Percentiles rank a stretch among this genome's conserved stretches.
Evolutionary conservation across 768 basidiomycete species (phyloP).

Genomic region (Arthromyces matolae): DNA sequence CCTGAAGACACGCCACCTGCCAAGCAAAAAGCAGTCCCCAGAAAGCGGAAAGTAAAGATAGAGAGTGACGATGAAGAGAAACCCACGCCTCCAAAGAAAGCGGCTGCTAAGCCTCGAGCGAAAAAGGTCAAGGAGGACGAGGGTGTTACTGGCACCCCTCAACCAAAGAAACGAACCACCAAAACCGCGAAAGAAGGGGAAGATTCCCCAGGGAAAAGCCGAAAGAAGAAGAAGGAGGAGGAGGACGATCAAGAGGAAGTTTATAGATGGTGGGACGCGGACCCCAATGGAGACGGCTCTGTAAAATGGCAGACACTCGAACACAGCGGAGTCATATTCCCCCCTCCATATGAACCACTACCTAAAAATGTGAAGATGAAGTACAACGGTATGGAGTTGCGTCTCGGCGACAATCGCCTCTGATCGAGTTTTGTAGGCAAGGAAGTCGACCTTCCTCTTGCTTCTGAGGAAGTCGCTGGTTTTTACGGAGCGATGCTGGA

Average conservation of each 20-base stretch:
- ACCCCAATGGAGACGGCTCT: slow-evolving; percentile 68
- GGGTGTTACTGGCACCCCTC: slow-evolving; percentile 38
- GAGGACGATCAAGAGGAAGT: slow-evolving; percentile 72
- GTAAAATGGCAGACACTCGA: slow-evolving; percentile 94
- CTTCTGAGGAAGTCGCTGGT: slow-evolving; percentile 93
- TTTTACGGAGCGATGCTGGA: slow-evolving; percentile 94
- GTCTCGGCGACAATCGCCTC: slow-evolving; percentile 3
- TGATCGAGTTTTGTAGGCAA: slow-evolving; percentile 49
- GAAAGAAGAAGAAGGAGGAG: slow-evolving; percentile 56
- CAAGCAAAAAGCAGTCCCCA: slow-evolving; percentile 31
- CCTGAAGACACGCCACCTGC: slow-evolving; percentile 35
- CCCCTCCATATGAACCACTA: slow-evolving; percentile 87
- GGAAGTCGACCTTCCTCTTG: slow-evolving; percentile 71
- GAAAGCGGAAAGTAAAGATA: slow-evolving; percentile 45
- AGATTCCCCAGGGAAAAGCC: slow-evolving; percentile 38
- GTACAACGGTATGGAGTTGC: slow-evolving; percentile 71
- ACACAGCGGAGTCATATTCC: slow-evolving; percentile 93
- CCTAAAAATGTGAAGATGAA: slow-evolving; percentile 87
- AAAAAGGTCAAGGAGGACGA: slow-evolving; percentile 59
- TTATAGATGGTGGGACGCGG: slow-evolving; percentile 86
- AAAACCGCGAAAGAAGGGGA: slow-evolving; percentile 43
- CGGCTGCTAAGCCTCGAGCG: slow-evolving; percentile 39
- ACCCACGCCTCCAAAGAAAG: slow-evolving; percentile 41
- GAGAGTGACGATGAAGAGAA: slow-evolving; percentile 50
- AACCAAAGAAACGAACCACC: slow-evolving; percentile 40